Percentiles rank a stretch among this genome's conserved stretches.
phyloP scores from a whole-genome alignment of 352 stramenopile genomes.

The Globisporangium spinosum region DNA sequence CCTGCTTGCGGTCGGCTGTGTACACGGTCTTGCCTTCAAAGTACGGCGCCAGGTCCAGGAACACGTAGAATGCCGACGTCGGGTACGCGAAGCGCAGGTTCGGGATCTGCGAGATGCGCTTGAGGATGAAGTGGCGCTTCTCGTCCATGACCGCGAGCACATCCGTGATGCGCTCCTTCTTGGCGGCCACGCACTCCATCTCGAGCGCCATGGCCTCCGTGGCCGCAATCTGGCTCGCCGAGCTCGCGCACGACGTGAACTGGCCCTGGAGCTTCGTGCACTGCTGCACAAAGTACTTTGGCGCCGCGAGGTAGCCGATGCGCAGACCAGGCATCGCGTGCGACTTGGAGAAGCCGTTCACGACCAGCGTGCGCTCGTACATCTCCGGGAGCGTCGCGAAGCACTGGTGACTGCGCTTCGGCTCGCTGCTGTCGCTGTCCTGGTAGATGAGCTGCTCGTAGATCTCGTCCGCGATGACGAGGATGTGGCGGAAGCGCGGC shows the following conservation, averaged over 20 bases:
- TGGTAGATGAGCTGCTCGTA: conserved; percentile 95
- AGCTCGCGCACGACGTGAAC: conserved; percentile 93
- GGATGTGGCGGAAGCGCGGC: conserved; percentile 68
- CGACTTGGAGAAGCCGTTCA: conserved; percentile 97
- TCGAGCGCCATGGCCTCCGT: conserved; percentile 88
- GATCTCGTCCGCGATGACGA: conserved; percentile 93
- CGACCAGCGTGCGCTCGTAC: conserved; percentile 89
- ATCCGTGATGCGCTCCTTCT: conserved; percentile 49
- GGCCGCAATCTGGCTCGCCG: conserved; percentile 89
- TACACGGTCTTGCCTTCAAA: conserved; percentile 59
- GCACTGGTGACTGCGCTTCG: conserved; percentile 55
- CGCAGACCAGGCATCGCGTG: conserved; percentile 96
- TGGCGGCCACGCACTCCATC: conserved; percentile 53
- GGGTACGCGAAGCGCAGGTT: conserved; percentile 83
- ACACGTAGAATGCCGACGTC: conserved; percentile 94
- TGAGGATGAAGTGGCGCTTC: conserved; percentile 91
- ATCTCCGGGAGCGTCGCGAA: conserved; percentile 79
- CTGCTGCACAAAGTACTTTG: conserved; percentile 80
- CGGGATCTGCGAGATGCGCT: conserved; percentile 80
- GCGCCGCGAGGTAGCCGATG: conserved; percentile 89
- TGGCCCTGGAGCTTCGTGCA: conserved; percentile 93
- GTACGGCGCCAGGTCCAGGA: conserved; percentile 88
- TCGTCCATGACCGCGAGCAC: conserved; percentile 53
- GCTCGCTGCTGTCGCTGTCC: conserved; percentile 28
- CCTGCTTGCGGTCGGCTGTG: conserved; percentile 24